A percentile compares a stretch with the other conserved stretches of the same genome.
Evolutionary conservation across 2,329 filamentous ascomycete species (phyloP).

Genomic region (Cryphonectria radicalis): DNA sequence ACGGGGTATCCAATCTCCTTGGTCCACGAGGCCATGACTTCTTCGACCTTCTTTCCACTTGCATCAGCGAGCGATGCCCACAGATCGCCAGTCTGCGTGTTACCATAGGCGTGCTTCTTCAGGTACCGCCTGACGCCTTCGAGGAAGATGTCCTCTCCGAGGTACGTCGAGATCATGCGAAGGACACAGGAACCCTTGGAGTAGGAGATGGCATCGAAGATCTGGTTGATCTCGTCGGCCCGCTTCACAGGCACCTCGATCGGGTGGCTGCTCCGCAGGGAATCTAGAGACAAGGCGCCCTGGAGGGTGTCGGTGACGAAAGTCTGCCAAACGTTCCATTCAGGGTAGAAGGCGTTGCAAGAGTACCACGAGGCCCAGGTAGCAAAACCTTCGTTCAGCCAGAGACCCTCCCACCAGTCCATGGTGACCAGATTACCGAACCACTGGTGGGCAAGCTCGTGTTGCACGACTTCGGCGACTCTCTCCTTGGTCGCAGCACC

Average conservation of each 20-base stretch:
- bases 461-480: slow-evolving; percentile 93
- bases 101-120: slow-evolving; percentile 95
- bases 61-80: slow-evolving; percentile 88
- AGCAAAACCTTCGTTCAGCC: slow-evolving; percentile 90
- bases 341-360: slow-evolving; percentile 92
- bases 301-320: slow-evolving; percentile 94
- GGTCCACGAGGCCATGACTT: slow-evolving; percentile 95
- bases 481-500: slow-evolving; percentile 89
- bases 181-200: slow-evolving; percentile 95
- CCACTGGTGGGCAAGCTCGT: slow-evolving; percentile 94
- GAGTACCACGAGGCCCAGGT: slow-evolving; percentile 87
- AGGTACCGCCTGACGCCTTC: slow-evolving; percentile 90
- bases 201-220: slow-evolving; percentile 97
- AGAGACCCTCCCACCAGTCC: slow-evolving; percentile 93
- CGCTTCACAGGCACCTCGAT: slow-evolving; percentile 96
- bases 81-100: slow-evolving; percentile 88
- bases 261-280: slow-evolving; percentile 90
- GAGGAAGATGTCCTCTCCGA: slow-evolving; percentile 91
- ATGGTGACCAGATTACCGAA: slow-evolving; percentile 91
- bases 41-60: slow-evolving; percentile 86
- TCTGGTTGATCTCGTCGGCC: slow-evolving; percentile 96
- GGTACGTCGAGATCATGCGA: slow-evolving; percentile 94
- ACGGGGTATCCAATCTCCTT: slow-evolving; percentile 96
- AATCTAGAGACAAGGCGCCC: slow-evolving; percentile 84
- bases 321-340: slow-evolving; percentile 97